Evolutionary conservation across 768 basidiomycete genomes (phyloP).

Genomic region (Nidularia pulvinata): DNA sequence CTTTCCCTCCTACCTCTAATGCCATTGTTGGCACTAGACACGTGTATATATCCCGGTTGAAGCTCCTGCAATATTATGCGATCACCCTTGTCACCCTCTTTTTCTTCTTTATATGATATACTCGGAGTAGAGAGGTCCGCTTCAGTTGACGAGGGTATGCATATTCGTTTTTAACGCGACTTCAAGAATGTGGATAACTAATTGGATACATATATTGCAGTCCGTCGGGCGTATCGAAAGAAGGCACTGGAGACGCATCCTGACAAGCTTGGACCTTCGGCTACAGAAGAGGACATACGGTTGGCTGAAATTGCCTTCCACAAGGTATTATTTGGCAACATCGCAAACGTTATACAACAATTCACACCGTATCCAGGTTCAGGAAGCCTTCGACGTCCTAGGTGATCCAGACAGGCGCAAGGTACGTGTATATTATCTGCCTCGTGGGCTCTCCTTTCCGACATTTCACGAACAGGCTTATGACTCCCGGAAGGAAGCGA

Average conservation of each 20-base stretch:
- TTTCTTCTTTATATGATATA: constrained; percentile 32
- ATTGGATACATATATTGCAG: constrained; percentile 23
- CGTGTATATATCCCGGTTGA: neutral
- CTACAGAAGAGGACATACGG: constrained; percentile 49
- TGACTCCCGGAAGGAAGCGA: constrained; percentile 36
- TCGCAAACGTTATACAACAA: too few relatives aligned
- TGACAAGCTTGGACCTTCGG: constrained; percentile 61
- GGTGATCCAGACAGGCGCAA: constrained; percentile 54
- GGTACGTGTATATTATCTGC: constrained; percentile 27
- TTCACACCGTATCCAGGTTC: constrained; percentile 37
- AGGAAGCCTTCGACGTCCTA: constrained; percentile 61
- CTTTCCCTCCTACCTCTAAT: neutral
- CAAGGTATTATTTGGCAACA: constrained; percentile 35
- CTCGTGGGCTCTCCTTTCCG: neutral
- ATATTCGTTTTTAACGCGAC: neutral
- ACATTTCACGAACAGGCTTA: constrained; percentile 33
- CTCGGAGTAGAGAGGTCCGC: constrained; percentile 44
- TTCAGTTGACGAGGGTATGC: constrained; percentile 51
- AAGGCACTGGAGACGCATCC: constrained; percentile 74
- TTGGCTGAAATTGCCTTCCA: constrained; percentile 59
- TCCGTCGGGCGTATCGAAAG: constrained; percentile 67
- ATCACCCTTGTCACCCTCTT: constrained; percentile 7
- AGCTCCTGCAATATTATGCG: constrained; percentile 5
- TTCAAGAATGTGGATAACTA: neutral
- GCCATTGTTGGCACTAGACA: neutral